These are phyloP conservation scores for Eragrostis tef DNA, from an alignment of 202 grass and related monocot genomes.

Conservation along the genomic window DNA sequence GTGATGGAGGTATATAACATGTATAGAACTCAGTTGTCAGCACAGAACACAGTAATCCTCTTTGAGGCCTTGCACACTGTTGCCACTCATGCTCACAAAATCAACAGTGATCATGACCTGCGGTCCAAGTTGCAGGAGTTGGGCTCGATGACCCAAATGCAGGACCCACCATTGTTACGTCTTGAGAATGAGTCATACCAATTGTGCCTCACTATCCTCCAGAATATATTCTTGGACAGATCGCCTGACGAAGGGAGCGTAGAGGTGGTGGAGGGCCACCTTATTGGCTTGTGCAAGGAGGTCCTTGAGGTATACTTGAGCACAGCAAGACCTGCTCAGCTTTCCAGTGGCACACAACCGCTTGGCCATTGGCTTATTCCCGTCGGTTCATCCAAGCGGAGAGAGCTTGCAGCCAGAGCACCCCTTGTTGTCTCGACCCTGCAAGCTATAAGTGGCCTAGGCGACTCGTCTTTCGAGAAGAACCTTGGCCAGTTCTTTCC, in stretches of 20 bases:
- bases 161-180: conserved; percentile 86
- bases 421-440: conserved; percentile 87
- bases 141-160: conserved; percentile 99
- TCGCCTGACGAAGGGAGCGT: conserved; percentile 55
- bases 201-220: conserved; percentile 79
- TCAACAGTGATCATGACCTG: conserved; percentile 89
- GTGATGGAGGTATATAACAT: conserved; percentile 98
- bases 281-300: conserved; percentile 83
- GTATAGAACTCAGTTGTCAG: conserved; percentile 84
- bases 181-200: conserved; percentile 99
- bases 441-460: conserved; percentile 78
- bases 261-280: conserved; percentile 68
- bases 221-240: conserved; percentile 76
- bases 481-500: conserved; percentile 86
- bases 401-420: conserved; percentile 90
- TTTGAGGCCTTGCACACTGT: conserved; percentile 93
- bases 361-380: conserved; percentile 78
- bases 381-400: conserved; percentile 80
- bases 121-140: conserved; percentile 88
- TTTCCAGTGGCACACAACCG: conserved; percentile 55
- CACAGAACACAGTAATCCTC: conserved; percentile 81
- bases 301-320: conserved; percentile 89
- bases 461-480: conserved; percentile 73
- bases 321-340: conserved; percentile 68
- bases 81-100: conserved; percentile 90